Evolutionary conservation across 148 eudicot species (phyloP).

Genomic region (Rhododendron mucronatum): DNA sequence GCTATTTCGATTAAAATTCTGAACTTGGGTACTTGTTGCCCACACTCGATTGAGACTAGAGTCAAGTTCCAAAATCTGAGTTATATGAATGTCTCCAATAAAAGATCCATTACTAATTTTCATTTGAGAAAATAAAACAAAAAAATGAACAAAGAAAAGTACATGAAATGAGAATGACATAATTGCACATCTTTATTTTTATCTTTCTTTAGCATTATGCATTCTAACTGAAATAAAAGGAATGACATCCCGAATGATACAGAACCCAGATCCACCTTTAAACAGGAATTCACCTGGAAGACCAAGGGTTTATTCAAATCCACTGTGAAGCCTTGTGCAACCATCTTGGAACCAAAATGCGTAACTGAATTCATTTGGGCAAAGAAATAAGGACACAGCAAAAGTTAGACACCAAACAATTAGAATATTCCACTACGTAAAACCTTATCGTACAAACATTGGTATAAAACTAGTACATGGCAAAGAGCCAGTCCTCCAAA

Average conservation of each 20-base stretch:
- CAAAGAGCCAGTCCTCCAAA: background rate
- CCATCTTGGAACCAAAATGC: slow-evolving; percentile 49
- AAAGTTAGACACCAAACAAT: background rate
- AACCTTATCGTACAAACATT: background rate
- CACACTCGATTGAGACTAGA: background rate
- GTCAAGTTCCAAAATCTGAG: too few relatives aligned
- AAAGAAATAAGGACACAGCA: background rate
- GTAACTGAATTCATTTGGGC: background rate
- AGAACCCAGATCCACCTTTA: background rate
- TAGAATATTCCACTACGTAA: background rate
- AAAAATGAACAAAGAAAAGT: background rate
- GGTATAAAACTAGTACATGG: background rate
- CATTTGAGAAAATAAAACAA: background rate
- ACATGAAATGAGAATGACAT: background rate
- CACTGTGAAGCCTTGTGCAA: slow-evolving; percentile 67
- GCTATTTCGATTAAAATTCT: background rate
- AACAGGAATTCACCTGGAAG: slow-evolving; percentile 56
- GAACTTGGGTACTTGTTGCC: background rate
- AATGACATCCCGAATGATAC: background rate
- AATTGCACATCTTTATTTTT: background rate
- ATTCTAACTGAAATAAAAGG: background rate
- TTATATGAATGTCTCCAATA: background rate
- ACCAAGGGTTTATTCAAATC: slow-evolving; percentile 89
- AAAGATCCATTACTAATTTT: background rate
- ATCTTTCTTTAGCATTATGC: background rate